Base-by-base conservation (phyloP, 371 early-diverging fungal genomes). In the Batkoa obscura region DNA sequence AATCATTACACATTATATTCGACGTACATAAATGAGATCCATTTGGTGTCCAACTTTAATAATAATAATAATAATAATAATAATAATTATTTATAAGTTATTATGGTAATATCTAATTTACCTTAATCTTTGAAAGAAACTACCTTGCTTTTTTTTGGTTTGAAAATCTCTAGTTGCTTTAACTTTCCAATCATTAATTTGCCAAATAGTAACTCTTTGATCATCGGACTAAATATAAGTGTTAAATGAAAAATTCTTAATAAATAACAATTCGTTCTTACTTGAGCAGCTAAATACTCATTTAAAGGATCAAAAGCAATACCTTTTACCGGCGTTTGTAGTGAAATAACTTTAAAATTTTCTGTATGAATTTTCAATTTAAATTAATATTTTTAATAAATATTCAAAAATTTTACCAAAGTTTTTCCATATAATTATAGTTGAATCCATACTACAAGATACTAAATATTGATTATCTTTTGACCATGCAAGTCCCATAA, bases 291-390 rank as follows among this genome's bases (percentile, higher is more conserved):
- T 41, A 98, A 67, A 61, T 78, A 95, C 62, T 86, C 80, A 17
- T 94, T 94, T 2, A 84, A 84, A 8, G 98, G 98, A 69, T 96
- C 97, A 80, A 92, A 96, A 1, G 92, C 75, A 1, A 98, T 64
- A 1, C 98, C 98, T 67, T 98, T 97, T 13, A 96, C 95, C 65
- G 94, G 92, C 30, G 88, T 90, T 13, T 70, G 60, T 59, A 93
- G 94, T 34, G 72, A 76, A 58, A 80, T 78, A 31, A 93, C 35
- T 69, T 72, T 1, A 68, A 72, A 31, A 85, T 64, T 43, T 72
- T 73, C 15, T 81, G 84, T 79, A 23, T 23, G 23, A 23, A 23
- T 56, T 41, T 32, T 48, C 36, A 43, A 47, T 43, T 41, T 50
- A 50, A 46, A 12, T 13, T 17, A 17, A 38, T 31, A 8, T 38